Percentiles rank a stretch among this genome's conserved stretches.
Evolutionary conservation across 805 yeast genomes (phyloP).

Genomic region (Hanseniaspora valbyensis): DNA sequence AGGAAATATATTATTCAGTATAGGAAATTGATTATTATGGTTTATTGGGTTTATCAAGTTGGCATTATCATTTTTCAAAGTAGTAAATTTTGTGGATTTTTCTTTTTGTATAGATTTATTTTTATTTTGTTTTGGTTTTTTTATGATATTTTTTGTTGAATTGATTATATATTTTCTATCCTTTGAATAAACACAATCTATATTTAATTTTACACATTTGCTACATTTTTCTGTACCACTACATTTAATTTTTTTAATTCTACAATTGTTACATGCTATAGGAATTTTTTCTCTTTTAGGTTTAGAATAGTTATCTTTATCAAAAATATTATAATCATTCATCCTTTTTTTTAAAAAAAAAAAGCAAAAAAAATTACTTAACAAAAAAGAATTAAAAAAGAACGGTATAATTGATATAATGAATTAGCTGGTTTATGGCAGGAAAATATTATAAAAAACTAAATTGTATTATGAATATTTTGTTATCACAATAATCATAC

Average conservation of each 20-base stretch:
- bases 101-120: background rate
- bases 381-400: too few species aligned
- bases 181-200: constrained; percentile 48
- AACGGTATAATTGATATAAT: too few species aligned
- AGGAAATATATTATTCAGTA: background rate
- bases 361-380: too few species aligned
- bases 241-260: constrained; percentile 67
- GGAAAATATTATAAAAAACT: too few species aligned
- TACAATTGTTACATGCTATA: constrained; percentile 65
- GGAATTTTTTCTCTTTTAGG: constrained; percentile 55
- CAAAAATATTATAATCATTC: background rate
- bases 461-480: too few species aligned
- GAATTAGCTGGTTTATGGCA: too few species aligned
- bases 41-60: background rate
- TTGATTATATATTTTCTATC: background rate
- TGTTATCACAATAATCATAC: too few species aligned
- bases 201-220: constrained; percentile 70
- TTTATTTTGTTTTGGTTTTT: background rate
- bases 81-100: too few species aligned
- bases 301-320: background rate
- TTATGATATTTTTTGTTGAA: background rate
- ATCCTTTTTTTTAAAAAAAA: background rate
- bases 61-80: too few species aligned
- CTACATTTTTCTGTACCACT: constrained; percentile 71
- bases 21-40: background rate